Base-by-base conservation (phyloP, 2,329 filamentous ascomycete species). In the Fusarium metavorans region DNA sequence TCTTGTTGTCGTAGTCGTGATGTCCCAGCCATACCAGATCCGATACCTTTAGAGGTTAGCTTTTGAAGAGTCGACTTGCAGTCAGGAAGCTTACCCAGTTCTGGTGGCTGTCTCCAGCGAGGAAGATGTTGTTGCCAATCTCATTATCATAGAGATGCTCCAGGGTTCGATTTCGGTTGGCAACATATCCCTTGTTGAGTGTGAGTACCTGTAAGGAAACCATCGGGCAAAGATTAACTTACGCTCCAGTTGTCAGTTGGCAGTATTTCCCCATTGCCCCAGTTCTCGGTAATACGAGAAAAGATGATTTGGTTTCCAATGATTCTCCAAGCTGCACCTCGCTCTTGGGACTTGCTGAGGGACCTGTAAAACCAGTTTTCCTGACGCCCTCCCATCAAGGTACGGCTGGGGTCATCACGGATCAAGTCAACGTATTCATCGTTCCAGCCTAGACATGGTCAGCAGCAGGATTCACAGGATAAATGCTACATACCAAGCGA, bases 271-370 rank as follows among this genome's bases (percentile, higher is more conserved):
- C 83, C 77, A 1, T 67, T 67, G 20, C 78, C 79, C 13, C 77
- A 71, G n/a, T 82, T 79, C 63, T 83, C 74, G 13, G 72, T 77
- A 27, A 92, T 81, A 8, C 87, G 86, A 9, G 89, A 90, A 82
- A 94, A 94, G 58, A 94, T 83, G 48, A 92, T 90, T 80, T 94
- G 93, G 30, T 91, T 92, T 11, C 93, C 93, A 50, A 95, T 87
- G 20, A 95, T 80, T 45, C 93, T 87, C 93, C 93, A 95, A 1
- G 88, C 87, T 0, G 92, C 91, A 27, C 90, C 91, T n/a, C 92
- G 88, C 18, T 88, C 77, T n/a, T 88, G 85, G 1, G 91, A 92
- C 58, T 87, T 80, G 6, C 85, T 86, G 9, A 94, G 83, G 48
- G 86, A 83, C 54, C 87, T 86, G 80, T 93, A 93, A 82, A 94